Conservation (phyloP, 1,284 basidiomycete species). For the Cutaneotrichosporon spelunceum region DNA sequence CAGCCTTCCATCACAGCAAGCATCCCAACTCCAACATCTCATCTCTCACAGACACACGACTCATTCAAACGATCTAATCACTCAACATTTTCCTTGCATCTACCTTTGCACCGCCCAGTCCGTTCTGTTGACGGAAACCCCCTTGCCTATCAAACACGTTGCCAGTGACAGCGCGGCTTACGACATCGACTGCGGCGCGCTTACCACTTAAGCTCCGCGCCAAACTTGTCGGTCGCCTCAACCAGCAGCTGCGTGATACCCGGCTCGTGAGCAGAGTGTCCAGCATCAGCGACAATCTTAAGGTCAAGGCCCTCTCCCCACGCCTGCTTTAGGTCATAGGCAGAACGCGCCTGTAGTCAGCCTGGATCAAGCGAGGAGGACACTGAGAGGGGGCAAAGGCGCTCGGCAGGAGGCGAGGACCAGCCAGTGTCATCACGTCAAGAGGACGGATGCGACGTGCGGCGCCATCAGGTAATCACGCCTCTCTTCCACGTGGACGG, state of each 20-base stretch:
- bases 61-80: too few species aligned
- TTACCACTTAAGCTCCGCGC: constrained; percentile 19
- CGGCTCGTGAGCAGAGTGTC: constrained; percentile 78
- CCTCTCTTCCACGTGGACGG: background rate
- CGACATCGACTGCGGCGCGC: background rate
- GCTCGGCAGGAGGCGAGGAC: background rate
- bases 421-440: background rate
- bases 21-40: too few species aligned
- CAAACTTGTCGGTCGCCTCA: constrained; percentile 20
- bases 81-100: background rate
- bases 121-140: background rate
- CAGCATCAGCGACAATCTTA: constrained; percentile 81
- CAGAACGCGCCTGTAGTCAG: constrained; percentile 10
- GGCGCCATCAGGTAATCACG: background rate
- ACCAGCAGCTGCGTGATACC: constrained; percentile 68
- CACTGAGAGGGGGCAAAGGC: background rate
- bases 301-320: constrained; percentile 70
- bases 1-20: too few species aligned
- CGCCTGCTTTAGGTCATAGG: constrained; percentile 37
- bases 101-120: background rate
- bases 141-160: background rate
- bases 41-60: too few species aligned
- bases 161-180: background rate
- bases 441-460: background rate
- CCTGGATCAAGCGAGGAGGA: background rate